Evolutionary conservation across 345 rosid species (phyloP).

Genomic region (Acer yangbiense): DNA sequence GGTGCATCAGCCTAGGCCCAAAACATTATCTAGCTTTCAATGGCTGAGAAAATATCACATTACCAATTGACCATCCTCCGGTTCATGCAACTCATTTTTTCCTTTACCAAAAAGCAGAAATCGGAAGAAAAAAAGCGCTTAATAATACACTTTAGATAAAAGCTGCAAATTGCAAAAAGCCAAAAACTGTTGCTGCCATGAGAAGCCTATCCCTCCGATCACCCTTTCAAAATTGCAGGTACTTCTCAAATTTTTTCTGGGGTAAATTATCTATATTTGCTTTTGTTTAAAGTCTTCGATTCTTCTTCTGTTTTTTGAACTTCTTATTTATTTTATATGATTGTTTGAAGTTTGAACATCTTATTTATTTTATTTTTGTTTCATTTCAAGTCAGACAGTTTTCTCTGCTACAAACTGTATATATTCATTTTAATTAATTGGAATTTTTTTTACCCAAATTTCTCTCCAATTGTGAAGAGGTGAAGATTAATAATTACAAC

Average conservation of each 20-base stretch:
- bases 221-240: slow-evolving; percentile 15
- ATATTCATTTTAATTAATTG: too few species aligned
- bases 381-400: too few species aligned
- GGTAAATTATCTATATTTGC: neutral
- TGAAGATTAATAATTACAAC: too few species aligned
- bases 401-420: too few species aligned
- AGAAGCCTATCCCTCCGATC: slow-evolving; percentile 9
- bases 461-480: too few species aligned
- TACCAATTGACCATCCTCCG: neutral
- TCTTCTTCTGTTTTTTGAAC: neutral
- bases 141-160: too few species aligned
- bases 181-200: slow-evolving; percentile 11
- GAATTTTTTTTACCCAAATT: too few species aligned
- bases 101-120: too few species aligned
- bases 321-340: neutral
- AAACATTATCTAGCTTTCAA: neutral
- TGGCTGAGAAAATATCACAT: neutral
- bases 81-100: neutral
- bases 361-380: neutral
- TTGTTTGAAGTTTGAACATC: neutral
- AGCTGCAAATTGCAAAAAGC: too few species aligned
- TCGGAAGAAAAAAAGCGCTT: neutral
- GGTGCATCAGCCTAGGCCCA: neutral
- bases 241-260: neutral
- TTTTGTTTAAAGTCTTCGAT: too few species aligned